Base-by-base conservation (phyloP, 2,329 filamentous ascomycete species). In the Neofusicoccum kwambonambiense region DNA sequence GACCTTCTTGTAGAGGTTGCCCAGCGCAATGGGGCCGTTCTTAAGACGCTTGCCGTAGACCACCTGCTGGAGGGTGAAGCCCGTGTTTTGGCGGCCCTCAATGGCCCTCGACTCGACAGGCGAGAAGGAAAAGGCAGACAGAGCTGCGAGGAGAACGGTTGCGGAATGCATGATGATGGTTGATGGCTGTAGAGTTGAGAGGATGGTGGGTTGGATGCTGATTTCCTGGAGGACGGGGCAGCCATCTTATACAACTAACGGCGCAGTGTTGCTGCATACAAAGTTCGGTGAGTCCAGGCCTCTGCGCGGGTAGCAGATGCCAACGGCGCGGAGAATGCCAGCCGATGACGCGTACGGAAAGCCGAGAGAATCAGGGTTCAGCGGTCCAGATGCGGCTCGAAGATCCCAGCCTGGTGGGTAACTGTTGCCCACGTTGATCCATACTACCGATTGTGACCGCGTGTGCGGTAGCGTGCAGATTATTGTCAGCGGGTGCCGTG, bases 61-160 rank as follows among this genome's bases (percentile, higher is more conserved):
- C 39, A 47, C n/a, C 31, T 60, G 39, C 41, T 60, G n/a, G 7
- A 60, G 56, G n/a, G 31, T 22, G 56, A 60, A 60, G 13, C 54
- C 54, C 2, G 4, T 12, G 3, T 22, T 19, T 4, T 22, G 19
- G 27, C 54, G 54, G 22, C 15, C 19, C 39, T 58, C 39, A n/a
- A 58, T 58, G 41, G 54, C 39, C 7, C 19, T 58, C 3, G 39
- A 13, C 27, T 58, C 22, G 9, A 7, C 27, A 7, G 42, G 56
- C 11, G 42, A 11, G 12, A 60, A 22, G 42, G 42, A 47, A 9
- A 60, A 15, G 11, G 56, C 56, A 60, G 56, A 35, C 42, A 60
- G 31, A 45, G 56, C 56, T 60, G 56, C 56, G 56, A 60, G 11
- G n/a, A 60, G 15, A 3, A 37, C 42, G 56, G 31, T 37, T 7